Evolutionary conservation across 176 grass and related monocot genomes (phyloP), one percentile per base, ranked within the genome.

Genomic region (Avena insularis): DNA sequence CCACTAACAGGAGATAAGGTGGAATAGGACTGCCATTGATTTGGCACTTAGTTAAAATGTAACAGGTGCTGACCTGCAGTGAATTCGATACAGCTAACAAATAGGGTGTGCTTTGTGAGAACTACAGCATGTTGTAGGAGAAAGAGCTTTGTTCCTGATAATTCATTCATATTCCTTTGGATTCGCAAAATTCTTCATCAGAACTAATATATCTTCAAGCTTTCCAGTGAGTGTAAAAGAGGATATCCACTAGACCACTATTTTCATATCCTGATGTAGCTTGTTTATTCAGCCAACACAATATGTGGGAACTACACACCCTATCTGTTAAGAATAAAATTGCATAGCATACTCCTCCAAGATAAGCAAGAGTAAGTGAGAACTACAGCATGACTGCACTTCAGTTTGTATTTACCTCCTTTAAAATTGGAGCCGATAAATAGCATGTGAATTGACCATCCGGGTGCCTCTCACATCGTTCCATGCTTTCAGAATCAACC

Each of bases 381-480:
- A 43, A 43, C 40, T 43, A 43, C 31, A 79, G 45, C 71, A 86
- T 62, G 54, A 36, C 21, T 43, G 19, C 46, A 71, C 59, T 71
- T 69, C 29, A 88, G 23, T 63, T 93, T 88, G 16, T 79, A 91
- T 89, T 94, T 81, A 99, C 97, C 87, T 96, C 94, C 85, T 96
- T 93, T 68, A 99, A 85, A 88, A 99, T 96, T 51, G 92, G 94
- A 62, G 92, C 79, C 6, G 92, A 94, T 38, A 99, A 90, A 87
- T 96, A 99, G 85, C 97, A 99, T 83, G 94, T 81, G 57, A 94
- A 91, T 87, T 96, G 94, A 76, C 94, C 97, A 87, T 99, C 97
- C 38, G 92, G 94, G 63, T 94, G 89, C 81, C 91, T 94, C 87
- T 96, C 94, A 76, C 94, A 96, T 67, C 83, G 82, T 77, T 94